These are phyloP conservation scores for Fonsecaea nubica DNA, from an alignment of 2,329 filamentous ascomycete genomes.

Conservation along the genomic window DNA sequence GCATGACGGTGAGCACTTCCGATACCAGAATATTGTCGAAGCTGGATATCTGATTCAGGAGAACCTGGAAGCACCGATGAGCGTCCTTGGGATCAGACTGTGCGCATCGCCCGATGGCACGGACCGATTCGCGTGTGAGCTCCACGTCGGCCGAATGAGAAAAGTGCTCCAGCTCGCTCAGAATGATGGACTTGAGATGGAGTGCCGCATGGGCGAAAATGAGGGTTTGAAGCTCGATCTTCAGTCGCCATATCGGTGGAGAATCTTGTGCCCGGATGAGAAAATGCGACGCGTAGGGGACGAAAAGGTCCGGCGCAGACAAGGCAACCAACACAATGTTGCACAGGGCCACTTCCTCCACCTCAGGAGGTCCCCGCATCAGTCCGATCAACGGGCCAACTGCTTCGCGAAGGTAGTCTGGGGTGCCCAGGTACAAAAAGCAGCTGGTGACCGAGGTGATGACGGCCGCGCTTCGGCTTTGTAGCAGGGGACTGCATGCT, in stretches of 20 bases:
- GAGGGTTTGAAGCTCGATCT: conserved; percentile 87
- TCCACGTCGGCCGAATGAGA: conserved; percentile 75
- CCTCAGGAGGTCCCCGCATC: conserved; percentile 81
- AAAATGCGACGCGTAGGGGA: conserved; percentile 87
- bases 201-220: conserved; percentile 83
- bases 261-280: conserved; percentile 80
- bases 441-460: conserved; percentile 85
- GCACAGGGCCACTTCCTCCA: conserved; percentile 87
- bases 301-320: conserved; percentile 76
- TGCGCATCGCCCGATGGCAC: conserved; percentile 91
- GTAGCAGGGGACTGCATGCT: conserved; percentile 80
- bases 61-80: conserved; percentile 79
- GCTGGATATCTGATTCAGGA: conserved; percentile 86
- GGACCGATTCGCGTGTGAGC: conserved; percentile 85
- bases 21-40: conserved; percentile 83
- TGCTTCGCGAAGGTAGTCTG: conserved; percentile 74
- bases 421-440: conserved; percentile 82
- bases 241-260: conserved; percentile 84
- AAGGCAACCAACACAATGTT: conserved; percentile 95
- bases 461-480: conserved; percentile 91
- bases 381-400: conserved; percentile 87
- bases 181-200: conserved; percentile 80
- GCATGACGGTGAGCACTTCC: conserved; percentile 91
- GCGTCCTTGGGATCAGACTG: conserved; percentile 67
- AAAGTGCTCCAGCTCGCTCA: conserved; percentile 94